Evolutionary conservation across 345 rosid species (phyloP).

Genomic region (Eutrema japonicum): DNA sequence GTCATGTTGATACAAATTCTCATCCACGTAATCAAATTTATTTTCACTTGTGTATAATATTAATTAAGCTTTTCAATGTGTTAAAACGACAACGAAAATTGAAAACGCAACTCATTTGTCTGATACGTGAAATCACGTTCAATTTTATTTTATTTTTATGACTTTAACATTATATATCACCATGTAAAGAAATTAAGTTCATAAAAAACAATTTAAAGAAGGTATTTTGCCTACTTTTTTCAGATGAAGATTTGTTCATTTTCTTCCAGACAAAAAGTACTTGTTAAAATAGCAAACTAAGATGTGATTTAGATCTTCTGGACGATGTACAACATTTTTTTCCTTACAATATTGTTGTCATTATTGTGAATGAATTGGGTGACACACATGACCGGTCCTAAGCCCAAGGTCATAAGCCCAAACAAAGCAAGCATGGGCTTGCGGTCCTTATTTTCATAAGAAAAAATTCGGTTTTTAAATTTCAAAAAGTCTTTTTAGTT

Average conservation of each 20-base stretch:
- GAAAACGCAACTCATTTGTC: slow-evolving; percentile 30
- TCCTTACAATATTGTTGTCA: background rate
- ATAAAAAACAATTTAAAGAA: background rate
- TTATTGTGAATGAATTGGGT: slow-evolving; percentile 19
- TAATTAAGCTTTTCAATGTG: slow-evolving; percentile 23
- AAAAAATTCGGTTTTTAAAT: too few relatives aligned
- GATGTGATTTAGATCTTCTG: background rate
- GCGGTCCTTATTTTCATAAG: too few relatives aligned
- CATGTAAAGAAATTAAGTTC: background rate
- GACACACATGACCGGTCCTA: too few relatives aligned
- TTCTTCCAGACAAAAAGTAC: background rate
- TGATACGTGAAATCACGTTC: slow-evolving; percentile 23
- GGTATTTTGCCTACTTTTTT: slow-evolving; percentile 17
- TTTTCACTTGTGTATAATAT: slow-evolving; percentile 20
- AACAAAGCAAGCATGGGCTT: too few relatives aligned
- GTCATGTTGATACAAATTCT: slow-evolving; percentile 38
- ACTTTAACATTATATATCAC: slow-evolving; percentile 1
- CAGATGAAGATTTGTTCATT: slow-evolving; percentile 9
- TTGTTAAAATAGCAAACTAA: slow-evolving; percentile 1
- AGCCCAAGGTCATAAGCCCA: too few relatives aligned
- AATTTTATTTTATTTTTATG: slow-evolving; percentile 1
- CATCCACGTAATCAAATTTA: slow-evolving; percentile 34
- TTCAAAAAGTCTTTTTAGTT: too few relatives aligned
- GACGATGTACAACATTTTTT: background rate
- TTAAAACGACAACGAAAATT: slow-evolving; percentile 16